Percentiles rank a stretch among this genome's conserved stretches.
These are phyloP conservation scores for Puccinia triticina DNA, from an alignment of 1,284 basidiomycete species.

Conservation along the genomic window DNA sequence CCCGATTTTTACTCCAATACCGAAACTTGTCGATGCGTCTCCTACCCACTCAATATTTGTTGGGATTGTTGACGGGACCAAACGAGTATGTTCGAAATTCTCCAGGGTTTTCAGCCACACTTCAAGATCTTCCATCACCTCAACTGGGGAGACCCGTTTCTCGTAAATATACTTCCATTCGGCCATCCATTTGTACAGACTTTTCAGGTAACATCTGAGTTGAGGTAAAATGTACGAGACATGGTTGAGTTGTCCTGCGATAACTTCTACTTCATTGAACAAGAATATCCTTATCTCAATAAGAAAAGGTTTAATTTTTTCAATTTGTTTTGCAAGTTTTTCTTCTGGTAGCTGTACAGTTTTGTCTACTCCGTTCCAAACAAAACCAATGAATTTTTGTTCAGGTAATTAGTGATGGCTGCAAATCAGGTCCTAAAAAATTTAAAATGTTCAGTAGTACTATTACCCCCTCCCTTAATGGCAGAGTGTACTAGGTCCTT, in stretches of 20 bases:
- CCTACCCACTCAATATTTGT: neutral
- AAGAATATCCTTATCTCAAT: neutral
- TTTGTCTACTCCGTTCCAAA: conserved; percentile 9
- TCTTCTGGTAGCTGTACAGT: neutral
- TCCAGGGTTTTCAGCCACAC: neutral
- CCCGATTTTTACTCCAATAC: neutral
- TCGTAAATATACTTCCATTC: neutral
- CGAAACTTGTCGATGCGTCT: neutral
- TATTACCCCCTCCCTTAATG: too few relatives aligned
- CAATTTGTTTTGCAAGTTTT: neutral
- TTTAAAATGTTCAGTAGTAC: too few relatives aligned
- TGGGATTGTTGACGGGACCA: neutral
- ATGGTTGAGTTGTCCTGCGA: neutral
- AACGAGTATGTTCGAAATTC: neutral
- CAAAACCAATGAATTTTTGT: conserved; percentile 21
- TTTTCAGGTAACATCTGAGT: neutral
- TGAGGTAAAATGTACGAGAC: neutral
- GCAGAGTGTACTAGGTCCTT: too few relatives aligned
- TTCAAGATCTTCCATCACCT: neutral
- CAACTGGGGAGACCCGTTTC: neutral
- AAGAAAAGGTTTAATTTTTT: neutral
- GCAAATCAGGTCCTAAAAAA: too few relatives aligned
- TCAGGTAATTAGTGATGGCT: too few relatives aligned
- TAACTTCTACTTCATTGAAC: neutral
- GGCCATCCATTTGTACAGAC: neutral